phyloP scores from a whole-genome alignment of 78 protist genomes.

The slime mould (Dictyostelium discoideum) region DNA sequence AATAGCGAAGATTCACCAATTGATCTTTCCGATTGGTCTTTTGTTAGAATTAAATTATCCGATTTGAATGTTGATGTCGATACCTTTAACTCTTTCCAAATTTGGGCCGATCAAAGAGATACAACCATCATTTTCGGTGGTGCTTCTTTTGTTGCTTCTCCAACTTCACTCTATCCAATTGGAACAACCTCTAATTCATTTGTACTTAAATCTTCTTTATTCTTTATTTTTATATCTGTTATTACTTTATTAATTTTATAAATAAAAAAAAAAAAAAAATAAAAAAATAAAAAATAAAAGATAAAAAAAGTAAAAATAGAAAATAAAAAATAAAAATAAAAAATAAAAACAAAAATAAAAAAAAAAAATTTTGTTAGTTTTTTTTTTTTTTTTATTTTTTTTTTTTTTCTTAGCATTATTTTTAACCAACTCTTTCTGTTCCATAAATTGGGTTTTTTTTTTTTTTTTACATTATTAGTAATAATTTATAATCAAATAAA shows the following conservation, averaged over 20 bases:
- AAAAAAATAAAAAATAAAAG: too few species aligned
- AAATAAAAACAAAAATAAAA: too few species aligned
- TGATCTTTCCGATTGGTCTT: not conserved
- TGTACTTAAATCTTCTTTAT: not conserved
- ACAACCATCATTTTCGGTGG: not conserved
- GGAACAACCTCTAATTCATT: not conserved
- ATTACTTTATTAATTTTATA: not conserved
- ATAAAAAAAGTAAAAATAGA: too few species aligned
- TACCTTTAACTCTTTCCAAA: not conserved
- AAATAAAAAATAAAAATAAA: too few species aligned
- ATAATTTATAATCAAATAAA: too few species aligned
- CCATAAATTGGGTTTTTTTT: too few species aligned
- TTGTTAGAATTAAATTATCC: slow-evolving; percentile 1
- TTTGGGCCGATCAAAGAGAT: not conserved
- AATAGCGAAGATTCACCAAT: not conserved
- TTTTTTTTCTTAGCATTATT: too few species aligned
- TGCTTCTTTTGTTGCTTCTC: not conserved
- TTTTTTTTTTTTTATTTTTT: too few species aligned
- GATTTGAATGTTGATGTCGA: not conserved
- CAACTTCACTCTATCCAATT: not conserved
- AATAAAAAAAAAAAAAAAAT: not conserved
- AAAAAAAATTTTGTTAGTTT: too few species aligned
- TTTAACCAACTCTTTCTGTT: too few species aligned
- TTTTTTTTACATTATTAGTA: too few species aligned
- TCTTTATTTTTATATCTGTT: not conserved